Conservation (phyloP, 139 green algal species). For the Micractinium sp. region DNA sequence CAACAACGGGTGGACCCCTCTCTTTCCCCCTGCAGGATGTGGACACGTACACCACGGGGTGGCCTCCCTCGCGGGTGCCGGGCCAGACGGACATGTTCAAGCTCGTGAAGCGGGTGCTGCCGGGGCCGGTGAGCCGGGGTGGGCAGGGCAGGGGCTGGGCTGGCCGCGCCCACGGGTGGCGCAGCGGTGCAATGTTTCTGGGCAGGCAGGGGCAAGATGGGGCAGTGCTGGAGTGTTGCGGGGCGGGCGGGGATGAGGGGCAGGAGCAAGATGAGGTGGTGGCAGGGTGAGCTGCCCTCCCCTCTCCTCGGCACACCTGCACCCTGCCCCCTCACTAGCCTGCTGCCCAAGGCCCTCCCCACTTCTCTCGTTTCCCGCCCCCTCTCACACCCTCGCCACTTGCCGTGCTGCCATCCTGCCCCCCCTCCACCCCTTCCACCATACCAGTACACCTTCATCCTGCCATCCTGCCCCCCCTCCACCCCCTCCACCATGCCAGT, state of each 20-base stretch:
- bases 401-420: neutral
- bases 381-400: neutral
- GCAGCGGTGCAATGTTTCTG: neutral
- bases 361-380: too few relatives aligned
- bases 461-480: conserved; percentile 40
- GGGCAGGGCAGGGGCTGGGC: too few relatives aligned
- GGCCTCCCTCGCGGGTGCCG: conserved; percentile 63
- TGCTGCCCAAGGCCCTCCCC: too few relatives aligned
- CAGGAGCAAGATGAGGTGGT: too few relatives aligned
- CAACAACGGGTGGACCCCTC: too few relatives aligned
- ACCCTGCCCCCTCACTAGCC: too few relatives aligned
- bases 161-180: too few relatives aligned
- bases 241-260: too few relatives aligned
- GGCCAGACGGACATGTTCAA: conserved; percentile 80
- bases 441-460: conserved; percentile 92
- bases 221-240: neutral
- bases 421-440: neutral
- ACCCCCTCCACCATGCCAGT: conserved; percentile 56
- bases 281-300: too few relatives aligned
- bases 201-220: neutral
- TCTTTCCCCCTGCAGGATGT: conserved; percentile 51
- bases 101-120: conserved; percentile 69
- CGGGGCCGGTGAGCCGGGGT: conserved; percentile 68
- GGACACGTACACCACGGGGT: conserved; percentile 69
- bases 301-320: too few relatives aligned